These are phyloP conservation scores for Erysimum cheiranthoides DNA, from an alignment of 345 rosid genomes.

Conservation along the genomic window DNA sequence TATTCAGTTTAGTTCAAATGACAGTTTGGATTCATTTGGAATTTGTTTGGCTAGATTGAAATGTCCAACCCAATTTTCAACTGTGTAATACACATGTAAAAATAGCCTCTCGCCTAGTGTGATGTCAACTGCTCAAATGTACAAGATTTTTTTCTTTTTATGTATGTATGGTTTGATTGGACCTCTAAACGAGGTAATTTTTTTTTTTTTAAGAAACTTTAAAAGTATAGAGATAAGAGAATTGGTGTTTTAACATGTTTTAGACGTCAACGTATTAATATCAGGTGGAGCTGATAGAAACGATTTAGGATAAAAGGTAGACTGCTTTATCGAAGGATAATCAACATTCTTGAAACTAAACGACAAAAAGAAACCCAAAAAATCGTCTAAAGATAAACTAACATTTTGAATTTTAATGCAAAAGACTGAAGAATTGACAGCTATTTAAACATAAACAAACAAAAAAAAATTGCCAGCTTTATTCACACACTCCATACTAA, in stretches of 20 bases:
- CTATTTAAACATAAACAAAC: slow-evolving; percentile 8
- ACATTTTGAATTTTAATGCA: slow-evolving; percentile 2
- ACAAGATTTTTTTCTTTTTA: background rate
- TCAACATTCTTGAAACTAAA: background rate
- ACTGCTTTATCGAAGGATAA: background rate
- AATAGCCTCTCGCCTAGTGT: background rate
- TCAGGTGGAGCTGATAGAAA: background rate
- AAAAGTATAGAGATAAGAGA: background rate
- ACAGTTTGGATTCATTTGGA: background rate
- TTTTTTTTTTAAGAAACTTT: too few species aligned
- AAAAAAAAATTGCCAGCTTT: slow-evolving; percentile 12
- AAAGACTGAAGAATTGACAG: slow-evolving; percentile 7
- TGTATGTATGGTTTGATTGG: background rate
- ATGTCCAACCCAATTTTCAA: background rate
- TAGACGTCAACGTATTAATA: background rate
- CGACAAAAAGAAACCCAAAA: background rate
- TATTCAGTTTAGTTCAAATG: background rate
- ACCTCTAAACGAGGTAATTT: background rate
- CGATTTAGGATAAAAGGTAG: background rate
- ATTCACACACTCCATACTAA: background rate
- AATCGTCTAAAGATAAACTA: background rate
- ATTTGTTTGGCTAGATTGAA: background rate
- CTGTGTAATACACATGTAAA: background rate
- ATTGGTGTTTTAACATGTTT: background rate
- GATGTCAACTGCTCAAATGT: background rate